A percentile compares a stretch with the other conserved stretches of the same genome.
Evolutionary conservation across 23 red algal species (phyloP).

Genomic region (Porphyridium purpureum): DNA sequence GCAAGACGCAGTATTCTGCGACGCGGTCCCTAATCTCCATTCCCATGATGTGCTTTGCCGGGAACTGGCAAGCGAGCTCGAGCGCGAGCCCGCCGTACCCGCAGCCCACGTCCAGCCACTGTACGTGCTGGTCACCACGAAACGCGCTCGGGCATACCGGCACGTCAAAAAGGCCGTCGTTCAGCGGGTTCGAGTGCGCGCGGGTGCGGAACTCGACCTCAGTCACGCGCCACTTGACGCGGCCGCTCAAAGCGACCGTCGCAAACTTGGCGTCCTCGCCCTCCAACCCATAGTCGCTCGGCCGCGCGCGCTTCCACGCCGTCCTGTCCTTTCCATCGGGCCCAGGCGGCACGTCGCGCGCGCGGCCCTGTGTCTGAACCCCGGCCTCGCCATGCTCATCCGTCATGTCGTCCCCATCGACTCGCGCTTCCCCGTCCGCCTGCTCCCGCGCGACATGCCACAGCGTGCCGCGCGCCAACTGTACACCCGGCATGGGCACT

Average conservation of each 20-base stretch:
- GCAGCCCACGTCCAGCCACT: slow-evolving; percentile 82
- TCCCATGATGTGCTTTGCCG: slow-evolving; percentile 50
- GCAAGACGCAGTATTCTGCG: slow-evolving; percentile 24
- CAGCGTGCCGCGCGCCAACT: too few species aligned
- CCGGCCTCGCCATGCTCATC: too few species aligned
- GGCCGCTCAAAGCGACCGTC: neutral
- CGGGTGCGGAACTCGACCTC: slow-evolving; percentile 56
- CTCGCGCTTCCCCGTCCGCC: too few species aligned
- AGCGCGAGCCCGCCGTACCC: slow-evolving; percentile 82
- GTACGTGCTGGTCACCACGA: slow-evolving; percentile 1
- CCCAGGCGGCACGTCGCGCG: too few species aligned
- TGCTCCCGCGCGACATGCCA: too few species aligned
- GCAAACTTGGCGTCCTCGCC: too few species aligned
- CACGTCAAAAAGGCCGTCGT: slow-evolving; percentile 51
- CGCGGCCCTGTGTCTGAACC: too few species aligned
- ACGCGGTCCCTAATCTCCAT: slow-evolving; percentile 82
- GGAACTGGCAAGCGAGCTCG: slow-evolving; percentile 30
- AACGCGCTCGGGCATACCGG: slow-evolving; percentile 27
- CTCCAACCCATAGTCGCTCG: too few species aligned
- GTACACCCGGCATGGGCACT: too few species aligned
- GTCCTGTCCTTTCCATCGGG: too few species aligned
- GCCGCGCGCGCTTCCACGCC: too few species aligned
- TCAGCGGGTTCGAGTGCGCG: slow-evolving; percentile 88
- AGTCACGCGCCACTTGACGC: neutral
- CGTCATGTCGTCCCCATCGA: too few species aligned